A percentile compares a stretch with the other conserved stretches of the same genome.
phyloP scores from a whole-genome alignment of 73 alveolate species.

The Chromera velia region DNA sequence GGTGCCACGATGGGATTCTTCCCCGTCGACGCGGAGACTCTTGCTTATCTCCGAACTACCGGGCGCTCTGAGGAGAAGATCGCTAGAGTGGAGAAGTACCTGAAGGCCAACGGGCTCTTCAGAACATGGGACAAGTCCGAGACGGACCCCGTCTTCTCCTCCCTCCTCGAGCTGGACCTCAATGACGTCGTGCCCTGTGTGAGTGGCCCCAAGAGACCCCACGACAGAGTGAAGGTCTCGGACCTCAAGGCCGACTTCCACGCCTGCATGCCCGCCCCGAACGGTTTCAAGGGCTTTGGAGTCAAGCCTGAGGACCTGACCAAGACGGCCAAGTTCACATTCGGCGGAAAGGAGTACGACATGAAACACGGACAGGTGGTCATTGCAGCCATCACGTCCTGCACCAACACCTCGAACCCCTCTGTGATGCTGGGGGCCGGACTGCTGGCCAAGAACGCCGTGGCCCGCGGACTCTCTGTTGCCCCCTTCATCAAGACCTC shows the following conservation, averaged over 20 bases:
- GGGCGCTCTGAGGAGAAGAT: neutral
- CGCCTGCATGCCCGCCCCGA: slow-evolving; percentile 50
- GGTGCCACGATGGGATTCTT: neutral
- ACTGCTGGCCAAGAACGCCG: slow-evolving; percentile 79
- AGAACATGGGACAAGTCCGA: neutral
- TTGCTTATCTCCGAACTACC: neutral
- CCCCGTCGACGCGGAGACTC: neutral
- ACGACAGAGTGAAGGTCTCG: slow-evolving; percentile 53
- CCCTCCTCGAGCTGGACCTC: slow-evolving; percentile 50
- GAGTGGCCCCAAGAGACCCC: slow-evolving; percentile 80
- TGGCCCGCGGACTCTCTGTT: slow-evolving; percentile 63
- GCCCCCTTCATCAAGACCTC: slow-evolving; percentile 75
- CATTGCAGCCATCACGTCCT: slow-evolving; percentile 80
- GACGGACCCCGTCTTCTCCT: neutral
- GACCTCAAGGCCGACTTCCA: slow-evolving; percentile 60
- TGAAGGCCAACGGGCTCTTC: neutral
- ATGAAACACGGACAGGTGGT: slow-evolving; percentile 62
- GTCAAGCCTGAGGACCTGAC: slow-evolving; percentile 34
- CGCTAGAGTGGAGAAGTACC: slow-evolving; percentile 1
- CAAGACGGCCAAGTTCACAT: slow-evolving; percentile 31
- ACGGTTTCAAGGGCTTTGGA: slow-evolving; percentile 75
- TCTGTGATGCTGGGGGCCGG: slow-evolving; percentile 83
- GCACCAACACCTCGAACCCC: slow-evolving; percentile 86
- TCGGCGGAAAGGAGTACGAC: slow-evolving; percentile 53
- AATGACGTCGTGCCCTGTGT: slow-evolving; percentile 64